Evolutionary conservation across 495 filamentous ascomycete genomes (phyloP), one percentile per base, ranked within the genome.

Genomic region (Usnea hakonensis): DNA sequence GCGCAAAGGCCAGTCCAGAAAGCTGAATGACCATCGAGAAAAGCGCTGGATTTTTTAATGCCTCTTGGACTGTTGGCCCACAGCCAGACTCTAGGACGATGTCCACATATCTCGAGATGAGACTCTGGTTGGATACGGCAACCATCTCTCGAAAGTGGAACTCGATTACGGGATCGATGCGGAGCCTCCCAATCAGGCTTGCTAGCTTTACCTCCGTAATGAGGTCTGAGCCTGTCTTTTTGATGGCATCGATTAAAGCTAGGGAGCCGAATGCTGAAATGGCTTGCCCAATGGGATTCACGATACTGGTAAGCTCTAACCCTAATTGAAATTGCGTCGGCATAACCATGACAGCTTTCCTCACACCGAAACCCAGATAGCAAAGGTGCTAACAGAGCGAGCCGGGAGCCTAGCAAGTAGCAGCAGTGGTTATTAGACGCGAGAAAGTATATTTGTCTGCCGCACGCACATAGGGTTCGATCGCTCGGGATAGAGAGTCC

Each of bases 11-110:
- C 13, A 65, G 53, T 21, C 14, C 53, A 17, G 63, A 65, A 19
- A 65, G 58, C 40, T 65, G 63, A 32, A 65, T 61, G 30, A 65
- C 58, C 63, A 65, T 65, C 16, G 63, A 65, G 52, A 61, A 61
- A 30, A 65, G 58, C n/a, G 58, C 58, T 2, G 63, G 63, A 5
- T 61, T 61, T 9, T 65, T 65, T 0, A 65, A 6, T 30, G 58
- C 58, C 43, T 65, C 58, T 55, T 61, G 58, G 19, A 65, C 63
- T 1, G 63, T 65, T 19, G 58, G 63, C 30, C 63, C 63, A 30
- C 30, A 21, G 6, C 63, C 58, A 17, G 63, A 57, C 30, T 65
- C 63, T n/a, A 65, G 23, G 23, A 65, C 19, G 33, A 65, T 65
- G 32, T 65, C 63, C 7, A 65, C 2, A n/a, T 65, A 65, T 26